These are phyloP conservation scores for Raffaelea ambrosiae DNA, from an alignment of 2,329 filamentous ascomycete genomes.

Conservation along the genomic window DNA sequence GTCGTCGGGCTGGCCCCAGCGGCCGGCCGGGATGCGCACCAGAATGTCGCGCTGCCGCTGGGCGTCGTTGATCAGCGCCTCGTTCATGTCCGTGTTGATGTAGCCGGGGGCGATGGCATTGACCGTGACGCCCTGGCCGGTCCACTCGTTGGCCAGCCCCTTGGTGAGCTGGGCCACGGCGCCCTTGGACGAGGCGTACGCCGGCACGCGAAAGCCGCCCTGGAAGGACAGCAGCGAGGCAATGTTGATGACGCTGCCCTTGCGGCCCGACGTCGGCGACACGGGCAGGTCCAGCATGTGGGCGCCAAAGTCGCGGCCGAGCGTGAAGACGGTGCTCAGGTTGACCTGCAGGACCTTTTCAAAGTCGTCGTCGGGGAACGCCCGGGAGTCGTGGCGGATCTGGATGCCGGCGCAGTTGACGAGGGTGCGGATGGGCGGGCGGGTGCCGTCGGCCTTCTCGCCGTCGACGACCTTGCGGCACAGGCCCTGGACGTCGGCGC, in stretches of 20 bases:
- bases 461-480: constrained; percentile 53
- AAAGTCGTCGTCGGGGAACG: constrained; percentile 72
- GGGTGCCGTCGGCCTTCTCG: constrained; percentile 30
- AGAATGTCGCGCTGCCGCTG: constrained; percentile 65
- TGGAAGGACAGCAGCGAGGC: constrained; percentile 76
- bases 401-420: constrained; percentile 87
- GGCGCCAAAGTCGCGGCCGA: constrained; percentile 68
- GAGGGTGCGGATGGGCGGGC: constrained; percentile 56
- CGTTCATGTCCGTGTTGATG: constrained; percentile 92
- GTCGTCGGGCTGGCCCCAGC: constrained; percentile 79
- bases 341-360: constrained; percentile 79
- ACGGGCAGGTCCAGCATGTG: constrained; percentile 60
- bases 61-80: constrained; percentile 65
- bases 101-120: constrained; percentile 89
- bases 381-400: constrained; percentile 63
- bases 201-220: constrained; percentile 79
- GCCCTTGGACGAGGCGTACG: constrained; percentile 80
- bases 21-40: constrained; percentile 70
- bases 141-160: constrained; percentile 81
- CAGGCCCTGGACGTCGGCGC: constrained; percentile 51
- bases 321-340: constrained; percentile 69
- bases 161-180: constrained; percentile 80
- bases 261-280: constrained; percentile 40
- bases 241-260: constrained; percentile 75
- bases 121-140: constrained; percentile 66